Conservation (phyloP, 208 protist species). For the Trypanosoma rangeli region DNA sequence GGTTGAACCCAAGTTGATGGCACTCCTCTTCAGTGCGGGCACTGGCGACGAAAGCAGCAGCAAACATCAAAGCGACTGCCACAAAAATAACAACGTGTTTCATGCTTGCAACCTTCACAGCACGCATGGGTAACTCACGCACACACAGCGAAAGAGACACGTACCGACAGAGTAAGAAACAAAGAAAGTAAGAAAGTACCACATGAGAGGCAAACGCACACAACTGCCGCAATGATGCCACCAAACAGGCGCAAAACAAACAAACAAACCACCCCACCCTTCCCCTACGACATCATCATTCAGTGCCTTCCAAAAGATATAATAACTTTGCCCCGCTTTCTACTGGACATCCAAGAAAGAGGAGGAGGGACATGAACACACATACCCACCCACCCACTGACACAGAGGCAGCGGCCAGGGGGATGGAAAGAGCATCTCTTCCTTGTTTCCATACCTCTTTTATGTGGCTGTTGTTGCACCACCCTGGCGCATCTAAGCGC, state of each 20-base stretch:
- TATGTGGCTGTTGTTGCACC: neutral
- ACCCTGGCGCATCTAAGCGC: neutral
- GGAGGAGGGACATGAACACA: neutral
- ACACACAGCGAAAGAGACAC: neutral
- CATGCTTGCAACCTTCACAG: constrained; percentile 4
- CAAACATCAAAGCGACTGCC: neutral
- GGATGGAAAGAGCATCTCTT: too few relatives aligned
- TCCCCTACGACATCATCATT: neutral
- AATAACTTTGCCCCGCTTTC: neutral
- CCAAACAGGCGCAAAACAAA: neutral
- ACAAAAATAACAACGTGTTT: constrained; percentile 4
- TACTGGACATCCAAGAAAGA: neutral
- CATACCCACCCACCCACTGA: neutral
- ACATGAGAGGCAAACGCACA: neutral
- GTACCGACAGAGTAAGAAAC: neutral
- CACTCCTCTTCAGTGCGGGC: constrained; percentile 35
- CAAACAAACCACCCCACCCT: neutral
- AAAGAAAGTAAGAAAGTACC: neutral
- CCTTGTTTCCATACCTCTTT: neutral
- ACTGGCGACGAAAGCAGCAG: neutral
- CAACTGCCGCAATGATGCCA: neutral
- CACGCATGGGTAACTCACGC: neutral
- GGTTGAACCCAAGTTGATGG: constrained; percentile 39
- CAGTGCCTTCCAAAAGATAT: too few relatives aligned
- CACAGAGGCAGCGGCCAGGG: constrained; percentile 2